Percentiles rank a stretch among this genome's conserved stretches.
Evolutionary conservation across 805 yeast genomes (phyloP).

Genomic region (Candida suzukii): DNA sequence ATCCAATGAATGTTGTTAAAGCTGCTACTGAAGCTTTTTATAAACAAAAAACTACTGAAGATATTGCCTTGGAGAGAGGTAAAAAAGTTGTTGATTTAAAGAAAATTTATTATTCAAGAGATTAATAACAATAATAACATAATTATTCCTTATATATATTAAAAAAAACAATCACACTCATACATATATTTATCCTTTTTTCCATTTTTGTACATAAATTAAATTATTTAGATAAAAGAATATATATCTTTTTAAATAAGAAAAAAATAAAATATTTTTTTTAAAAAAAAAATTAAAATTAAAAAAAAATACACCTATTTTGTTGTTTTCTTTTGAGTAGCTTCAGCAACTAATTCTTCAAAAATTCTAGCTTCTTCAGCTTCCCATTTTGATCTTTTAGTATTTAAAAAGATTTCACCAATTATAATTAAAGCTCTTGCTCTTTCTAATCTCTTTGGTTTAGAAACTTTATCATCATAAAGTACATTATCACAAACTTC

Average conservation of each 20-base stretch:
- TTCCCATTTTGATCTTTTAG: constrained; percentile 77
- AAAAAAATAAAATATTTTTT: neutral
- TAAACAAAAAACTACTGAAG: constrained; percentile 76
- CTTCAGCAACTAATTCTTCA: constrained; percentile 89
- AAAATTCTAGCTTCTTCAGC: constrained; percentile 88
- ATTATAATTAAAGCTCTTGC: constrained; percentile 74
- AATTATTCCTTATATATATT: neutral
- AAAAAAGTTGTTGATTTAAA: constrained; percentile 91
- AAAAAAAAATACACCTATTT: constrained; percentile 22
- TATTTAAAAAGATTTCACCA: constrained; percentile 61
- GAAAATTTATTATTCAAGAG: constrained; percentile 67
- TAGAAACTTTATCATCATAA: constrained; percentile 55
- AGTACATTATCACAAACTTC: constrained; percentile 78
- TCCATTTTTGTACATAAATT: too few relatives aligned
- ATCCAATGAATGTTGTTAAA: constrained; percentile 90
- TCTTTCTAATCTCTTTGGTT: constrained; percentile 57
- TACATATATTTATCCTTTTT: too few relatives aligned
- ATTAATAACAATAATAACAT: neutral
- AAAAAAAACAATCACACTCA: too few relatives aligned
- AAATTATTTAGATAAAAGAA: neutral
- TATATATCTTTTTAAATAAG: neutral
- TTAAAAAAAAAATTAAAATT: neutral
- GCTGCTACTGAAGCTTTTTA: constrained; percentile 79
- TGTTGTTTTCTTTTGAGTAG: constrained; percentile 55
- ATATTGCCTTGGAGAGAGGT: constrained; percentile 86